Percentiles rank a stretch among this genome's conserved stretches.
Evolutionary conservation across 345 rosid genomes (phyloP).

Genomic region (Eucalyptus dawsonii): DNA sequence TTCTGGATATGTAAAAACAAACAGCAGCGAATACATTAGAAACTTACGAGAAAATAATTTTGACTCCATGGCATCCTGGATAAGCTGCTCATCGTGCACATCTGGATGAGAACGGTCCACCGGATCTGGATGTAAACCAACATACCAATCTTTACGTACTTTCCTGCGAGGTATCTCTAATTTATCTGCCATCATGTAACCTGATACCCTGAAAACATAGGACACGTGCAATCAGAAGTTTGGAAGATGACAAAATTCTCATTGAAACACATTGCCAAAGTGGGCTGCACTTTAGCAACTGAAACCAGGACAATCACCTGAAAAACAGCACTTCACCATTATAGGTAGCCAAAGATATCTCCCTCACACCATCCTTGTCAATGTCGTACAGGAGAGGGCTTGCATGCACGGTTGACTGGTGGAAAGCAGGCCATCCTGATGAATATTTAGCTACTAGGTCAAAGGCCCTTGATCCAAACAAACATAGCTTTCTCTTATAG

Average conservation of each 20-base stretch:
- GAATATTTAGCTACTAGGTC: neutral
- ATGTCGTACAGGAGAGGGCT: slow-evolving; percentile 93
- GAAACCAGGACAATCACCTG: slow-evolving; percentile 37
- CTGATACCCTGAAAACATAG: slow-evolving; percentile 57
- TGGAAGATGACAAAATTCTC: neutral
- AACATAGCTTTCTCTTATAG: neutral
- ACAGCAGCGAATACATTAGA: neutral
- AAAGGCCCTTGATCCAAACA: neutral
- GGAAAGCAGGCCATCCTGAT: slow-evolving; percentile 99
- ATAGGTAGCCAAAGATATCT: slow-evolving; percentile 91
- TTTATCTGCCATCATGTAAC: slow-evolving; percentile 93
- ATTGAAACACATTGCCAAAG: neutral
- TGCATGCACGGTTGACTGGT: slow-evolving; percentile 94
- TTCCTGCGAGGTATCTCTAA: slow-evolving; percentile 84
- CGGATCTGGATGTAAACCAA: slow-evolving; percentile 75
- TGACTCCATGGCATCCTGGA: slow-evolving; percentile 48
- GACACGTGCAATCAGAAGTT: neutral
- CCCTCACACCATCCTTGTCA: slow-evolving; percentile 95
- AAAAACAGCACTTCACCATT: slow-evolving; percentile 93
- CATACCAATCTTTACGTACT: slow-evolving; percentile 85
- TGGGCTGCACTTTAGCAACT: neutral
- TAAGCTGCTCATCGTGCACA: slow-evolving; percentile 62
- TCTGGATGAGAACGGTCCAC: slow-evolving; percentile 96
- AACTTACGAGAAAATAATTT: slow-evolving; percentile 47
- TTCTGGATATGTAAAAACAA: neutral